Evolutionary conservation across 2,329 filamentous ascomycete species (phyloP), one percentile per base, ranked within the genome.

Genomic region (Myriosclerotinia scirpicola): DNA sequence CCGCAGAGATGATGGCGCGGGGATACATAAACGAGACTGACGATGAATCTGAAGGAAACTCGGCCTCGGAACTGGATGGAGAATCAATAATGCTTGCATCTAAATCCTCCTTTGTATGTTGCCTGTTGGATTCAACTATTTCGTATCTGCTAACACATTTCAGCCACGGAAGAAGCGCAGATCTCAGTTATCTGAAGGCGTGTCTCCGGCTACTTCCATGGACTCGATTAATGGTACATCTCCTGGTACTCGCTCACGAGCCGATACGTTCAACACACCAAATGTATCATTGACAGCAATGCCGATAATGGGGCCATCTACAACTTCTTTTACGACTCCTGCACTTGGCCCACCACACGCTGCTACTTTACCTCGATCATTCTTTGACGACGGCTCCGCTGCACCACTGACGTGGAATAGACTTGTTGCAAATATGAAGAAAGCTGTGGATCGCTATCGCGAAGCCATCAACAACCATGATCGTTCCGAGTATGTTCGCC

Each of bases 391-490:
- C 76, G 89, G 89, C n/a, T 86, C 87, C 59, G 87, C 89, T 4
- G 85, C 91, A 12, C 88, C 91, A 8, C 81, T 97, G 58, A 96
- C 92, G 14, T 99, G 95, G 95, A 92, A 90, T 73, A 84, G 90
- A 26, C 86, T 99, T 64, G 89, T 98, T 7, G 88, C 93, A 67
- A 96, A 97, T 75, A 98, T 98, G 91, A 92, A 92, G 74, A 85
- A 87, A 71, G 91, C 94, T 2, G 90, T 99, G 68, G 93, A 97
- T 73, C 86, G 89, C 66, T 99, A 98, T 78, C 87, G 93, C 55
- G 90, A 96, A 72, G 91, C 92, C n/a, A 91, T 99, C 73, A 89
- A 89, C 69, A 90, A 88, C 73, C 90, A 89, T 69, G 88, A 90
- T 75, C 88, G 93, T 36, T 91, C 93, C 2, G 93, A 98, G 76